Percentiles rank a stretch among this genome's conserved stretches.
Conservation (phyloP, 2,329 filamentous ascomycete genomes). For the Aspergillus arachidicola region DNA sequence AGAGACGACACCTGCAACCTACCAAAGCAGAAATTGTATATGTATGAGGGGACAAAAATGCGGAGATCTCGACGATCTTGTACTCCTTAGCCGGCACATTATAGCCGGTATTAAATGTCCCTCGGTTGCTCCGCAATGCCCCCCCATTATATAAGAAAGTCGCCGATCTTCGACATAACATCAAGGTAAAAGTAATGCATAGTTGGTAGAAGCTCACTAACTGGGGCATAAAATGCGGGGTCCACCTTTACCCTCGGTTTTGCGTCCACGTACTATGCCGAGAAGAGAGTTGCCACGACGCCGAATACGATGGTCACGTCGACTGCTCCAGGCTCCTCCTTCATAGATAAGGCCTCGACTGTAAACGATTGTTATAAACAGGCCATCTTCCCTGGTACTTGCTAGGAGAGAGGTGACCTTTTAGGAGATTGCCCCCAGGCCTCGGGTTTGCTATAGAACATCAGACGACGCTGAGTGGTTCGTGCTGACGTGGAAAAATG, state of each 20-base stretch:
- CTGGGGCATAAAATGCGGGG: not conserved
- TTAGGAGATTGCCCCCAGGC: not conserved
- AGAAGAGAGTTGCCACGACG: not conserved
- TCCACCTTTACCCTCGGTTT: not conserved
- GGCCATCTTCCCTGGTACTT: not conserved
- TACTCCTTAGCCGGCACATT: not conserved
- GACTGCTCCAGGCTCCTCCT: not conserved
- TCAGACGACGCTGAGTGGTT: not conserved
- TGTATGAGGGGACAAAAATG: not conserved
- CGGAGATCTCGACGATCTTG: not conserved
- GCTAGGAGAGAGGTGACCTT: not conserved
- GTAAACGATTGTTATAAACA: not conserved
- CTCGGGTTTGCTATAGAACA: not conserved
- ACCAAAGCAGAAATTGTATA: not conserved
- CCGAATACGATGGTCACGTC: not conserved
- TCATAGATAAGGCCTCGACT: not conserved
- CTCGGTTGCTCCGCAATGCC: slow-evolving; percentile 1
- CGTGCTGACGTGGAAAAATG: not conserved
- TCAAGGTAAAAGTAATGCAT: not conserved
- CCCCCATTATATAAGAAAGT: not conserved
- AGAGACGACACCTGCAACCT: not conserved
- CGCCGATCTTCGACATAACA: not conserved
- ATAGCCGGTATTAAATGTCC: not conserved
- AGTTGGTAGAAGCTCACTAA: not conserved
- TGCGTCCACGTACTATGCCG: not conserved